A percentile compares a stretch with the other conserved stretches of the same genome.
Evolutionary conservation across 306 rosid species (phyloP).

Genomic region (Leucaena leucocephala): DNA sequence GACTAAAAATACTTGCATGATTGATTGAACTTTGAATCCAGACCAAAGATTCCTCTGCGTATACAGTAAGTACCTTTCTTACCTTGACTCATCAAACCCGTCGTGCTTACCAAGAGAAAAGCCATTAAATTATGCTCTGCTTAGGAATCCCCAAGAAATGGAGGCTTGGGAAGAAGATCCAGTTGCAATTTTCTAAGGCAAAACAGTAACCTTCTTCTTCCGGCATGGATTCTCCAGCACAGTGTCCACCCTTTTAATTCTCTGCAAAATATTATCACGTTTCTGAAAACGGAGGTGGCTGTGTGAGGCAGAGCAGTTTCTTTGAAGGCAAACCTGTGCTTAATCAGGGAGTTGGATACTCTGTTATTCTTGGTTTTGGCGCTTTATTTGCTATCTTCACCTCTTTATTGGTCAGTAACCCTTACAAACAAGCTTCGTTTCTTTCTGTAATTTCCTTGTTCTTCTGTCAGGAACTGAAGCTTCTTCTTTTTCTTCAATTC

Average conservation of each 20-base stretch:
- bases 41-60: slow-evolving; percentile 37
- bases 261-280: slow-evolving; percentile 64
- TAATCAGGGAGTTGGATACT: slow-evolving; percentile 79
- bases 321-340: slow-evolving; percentile 82
- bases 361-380: slow-evolving; percentile 90
- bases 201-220: slow-evolving; percentile 1
- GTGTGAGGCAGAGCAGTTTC: slow-evolving; percentile 84
- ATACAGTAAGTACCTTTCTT: slow-evolving; percentile 9
- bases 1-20: slow-evolving; percentile 8
- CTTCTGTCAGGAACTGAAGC: slow-evolving; percentile 6
- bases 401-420: slow-evolving; percentile 67
- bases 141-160: slow-evolving; percentile 9
- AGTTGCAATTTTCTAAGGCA: background rate
- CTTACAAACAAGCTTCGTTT: background rate
- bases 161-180: background rate
- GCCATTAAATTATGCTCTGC: slow-evolving; percentile 27
- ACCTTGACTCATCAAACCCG: slow-evolving; percentile 36
- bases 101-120: slow-evolving; percentile 26
- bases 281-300: slow-evolving; percentile 52
- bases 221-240: slow-evolving; percentile 47
- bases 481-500: background rate
- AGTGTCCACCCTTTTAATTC: slow-evolving; percentile 77
- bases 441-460: slow-evolving; percentile 5
- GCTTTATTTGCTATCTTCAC: slow-evolving; percentile 92
- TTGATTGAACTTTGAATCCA: slow-evolving; percentile 25